phyloP scores from a whole-genome alignment of 805 yeast species.

The Priceomyces carsonii region DNA sequence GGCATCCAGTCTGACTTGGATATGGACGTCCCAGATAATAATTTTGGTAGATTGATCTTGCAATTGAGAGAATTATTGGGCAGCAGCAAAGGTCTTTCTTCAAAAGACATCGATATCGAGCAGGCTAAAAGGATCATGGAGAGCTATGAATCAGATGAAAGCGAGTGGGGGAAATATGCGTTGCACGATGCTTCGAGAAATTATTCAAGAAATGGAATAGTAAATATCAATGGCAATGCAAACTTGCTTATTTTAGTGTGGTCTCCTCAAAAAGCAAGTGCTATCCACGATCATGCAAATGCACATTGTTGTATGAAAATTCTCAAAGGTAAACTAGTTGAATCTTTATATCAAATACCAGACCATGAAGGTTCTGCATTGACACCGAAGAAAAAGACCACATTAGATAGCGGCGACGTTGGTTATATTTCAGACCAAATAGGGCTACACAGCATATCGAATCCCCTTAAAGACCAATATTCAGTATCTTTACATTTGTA shows the following conservation, averaged over 20 bases:
- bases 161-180: conserved; percentile 63
- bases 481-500: conserved; percentile 71
- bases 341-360: conserved; percentile 57
- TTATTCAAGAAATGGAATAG: conserved; percentile 72
- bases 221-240: conserved; percentile 69
- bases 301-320: conserved; percentile 79
- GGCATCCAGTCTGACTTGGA: too few relatives aligned
- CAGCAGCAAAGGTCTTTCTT: conserved; percentile 32
- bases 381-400: conserved; percentile 25
- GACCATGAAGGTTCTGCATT: conserved; percentile 24
- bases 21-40: conserved; percentile 13
- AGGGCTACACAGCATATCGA: conserved; percentile 66
- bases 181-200: conserved; percentile 49
- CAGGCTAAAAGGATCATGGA: conserved; percentile 47
- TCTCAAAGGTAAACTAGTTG: conserved; percentile 57
- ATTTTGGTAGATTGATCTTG: conserved; percentile 26
- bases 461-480: conserved; percentile 39
- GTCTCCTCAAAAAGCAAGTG: conserved; percentile 65
- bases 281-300: conserved; percentile 73
- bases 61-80: conserved; percentile 28
- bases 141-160: conserved; percentile 45
- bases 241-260: conserved; percentile 67
- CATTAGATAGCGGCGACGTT: conserved; percentile 44
- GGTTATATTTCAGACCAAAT: conserved; percentile 66
- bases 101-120: conserved; percentile 54